These are phyloP conservation scores for Pyricularia sp. DNA, from an alignment of 2,329 filamentous ascomycete species.

Conservation along the genomic window DNA sequence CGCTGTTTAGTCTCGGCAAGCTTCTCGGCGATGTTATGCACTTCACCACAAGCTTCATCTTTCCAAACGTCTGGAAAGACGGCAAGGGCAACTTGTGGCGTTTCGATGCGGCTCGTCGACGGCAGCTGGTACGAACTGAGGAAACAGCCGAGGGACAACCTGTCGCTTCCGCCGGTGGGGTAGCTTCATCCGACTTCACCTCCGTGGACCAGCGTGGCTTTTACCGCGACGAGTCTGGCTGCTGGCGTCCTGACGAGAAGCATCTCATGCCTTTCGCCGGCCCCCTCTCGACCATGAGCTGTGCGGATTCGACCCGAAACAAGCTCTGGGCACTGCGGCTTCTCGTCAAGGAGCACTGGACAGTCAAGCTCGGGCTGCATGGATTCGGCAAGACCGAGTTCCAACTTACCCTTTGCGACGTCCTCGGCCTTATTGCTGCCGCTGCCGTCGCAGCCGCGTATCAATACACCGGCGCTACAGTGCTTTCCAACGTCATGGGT, in stretches of 20 bases:
- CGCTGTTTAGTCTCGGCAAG: constrained; percentile 65
- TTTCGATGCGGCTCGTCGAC: constrained; percentile 30
- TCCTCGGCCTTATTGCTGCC: constrained; percentile 46
- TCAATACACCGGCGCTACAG: constrained; percentile 48
- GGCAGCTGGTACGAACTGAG: constrained; percentile 22
- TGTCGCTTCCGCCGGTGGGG: constrained; percentile 11
- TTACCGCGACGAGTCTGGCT: constrained; percentile 5
- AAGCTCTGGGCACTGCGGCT: constrained; percentile 41
- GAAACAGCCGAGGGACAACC: neutral
- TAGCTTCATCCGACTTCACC: neutral
- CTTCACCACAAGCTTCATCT: constrained; percentile 56
- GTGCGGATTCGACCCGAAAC: constrained; percentile 14
- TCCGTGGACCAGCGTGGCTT: neutral
- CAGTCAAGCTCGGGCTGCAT: constrained; percentile 38
- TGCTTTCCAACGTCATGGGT: constrained; percentile 76
- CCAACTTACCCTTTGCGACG: constrained; percentile 45
- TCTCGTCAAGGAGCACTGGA: constrained; percentile 42
- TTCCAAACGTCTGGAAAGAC: constrained; percentile 60
- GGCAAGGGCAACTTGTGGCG: constrained; percentile 31
- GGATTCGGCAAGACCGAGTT: constrained; percentile 34
- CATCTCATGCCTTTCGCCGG: constrained; percentile 30
- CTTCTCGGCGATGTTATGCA: constrained; percentile 65
- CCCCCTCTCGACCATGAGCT: constrained; percentile 21
- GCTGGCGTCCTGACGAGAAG: constrained; percentile 16
- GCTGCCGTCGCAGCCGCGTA: constrained; percentile 50